Conservation (phyloP, 2,329 filamentous ascomycete genomes). For the Cladophialophora immunda region DNA sequence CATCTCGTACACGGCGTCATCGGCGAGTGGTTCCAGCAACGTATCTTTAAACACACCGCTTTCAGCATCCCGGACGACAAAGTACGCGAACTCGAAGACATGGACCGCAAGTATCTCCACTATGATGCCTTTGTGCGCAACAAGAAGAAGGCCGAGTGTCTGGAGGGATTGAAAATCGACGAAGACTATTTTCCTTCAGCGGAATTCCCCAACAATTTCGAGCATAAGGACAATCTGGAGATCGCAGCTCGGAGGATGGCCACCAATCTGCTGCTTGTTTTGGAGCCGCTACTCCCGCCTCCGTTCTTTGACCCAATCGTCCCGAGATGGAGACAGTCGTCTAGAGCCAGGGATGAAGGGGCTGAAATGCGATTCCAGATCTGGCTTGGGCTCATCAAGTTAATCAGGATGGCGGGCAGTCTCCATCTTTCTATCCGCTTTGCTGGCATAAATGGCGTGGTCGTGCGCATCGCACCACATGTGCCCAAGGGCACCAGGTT, state of each 20-base stretch:
- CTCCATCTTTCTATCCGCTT: constrained; percentile 34
- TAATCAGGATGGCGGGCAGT: constrained; percentile 26
- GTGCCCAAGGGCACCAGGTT: constrained; percentile 31
- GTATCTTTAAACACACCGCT: constrained; percentile 38
- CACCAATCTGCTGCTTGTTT: constrained; percentile 18
- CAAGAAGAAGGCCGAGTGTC: constrained; percentile 28
- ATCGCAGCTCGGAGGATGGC: constrained; percentile 18
- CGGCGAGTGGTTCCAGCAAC: constrained; percentile 33
- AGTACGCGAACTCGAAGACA: constrained; percentile 26
- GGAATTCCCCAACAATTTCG: not conserved
- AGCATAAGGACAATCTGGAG: constrained; percentile 15
- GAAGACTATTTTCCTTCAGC: not conserved
- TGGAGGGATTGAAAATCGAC: constrained; percentile 16
- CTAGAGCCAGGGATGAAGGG: not conserved
- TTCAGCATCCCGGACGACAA: constrained; percentile 25
- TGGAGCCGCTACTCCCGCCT: constrained; percentile 30
- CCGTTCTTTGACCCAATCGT: constrained; percentile 17
- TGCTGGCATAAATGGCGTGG: constrained; percentile 28
- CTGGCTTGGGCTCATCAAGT: constrained; percentile 21
- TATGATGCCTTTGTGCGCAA: constrained; percentile 37
- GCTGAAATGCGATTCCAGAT: constrained; percentile 11
- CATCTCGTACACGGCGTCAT: constrained; percentile 36
- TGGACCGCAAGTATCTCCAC: constrained; percentile 35
- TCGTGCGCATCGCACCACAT: constrained; percentile 31
- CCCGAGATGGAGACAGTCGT: not conserved